A percentile compares a stretch with the other conserved stretches of the same genome.
Conservation (phyloP, 2,329 filamentous ascomycete species). For the Colletotrichum simmondsii region DNA sequence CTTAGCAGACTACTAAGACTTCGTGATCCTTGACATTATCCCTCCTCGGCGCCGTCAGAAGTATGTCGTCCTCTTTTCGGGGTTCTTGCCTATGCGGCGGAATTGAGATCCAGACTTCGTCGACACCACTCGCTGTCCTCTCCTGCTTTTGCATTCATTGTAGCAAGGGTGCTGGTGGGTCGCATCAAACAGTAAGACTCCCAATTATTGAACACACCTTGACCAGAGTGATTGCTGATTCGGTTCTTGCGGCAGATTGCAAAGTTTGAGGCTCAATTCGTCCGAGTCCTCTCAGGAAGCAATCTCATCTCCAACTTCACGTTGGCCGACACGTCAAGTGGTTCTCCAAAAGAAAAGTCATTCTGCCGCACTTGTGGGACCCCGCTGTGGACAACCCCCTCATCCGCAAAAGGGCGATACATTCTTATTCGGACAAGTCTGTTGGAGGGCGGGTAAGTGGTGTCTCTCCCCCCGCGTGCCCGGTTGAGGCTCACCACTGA, state of each 20-base stretch:
- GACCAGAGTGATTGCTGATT: background rate
- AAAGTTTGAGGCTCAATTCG: constrained; percentile 37
- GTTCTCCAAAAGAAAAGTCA: constrained; percentile 39
- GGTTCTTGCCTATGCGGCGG: constrained; percentile 34
- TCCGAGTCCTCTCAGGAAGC: constrained; percentile 20
- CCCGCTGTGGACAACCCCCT: constrained; percentile 42
- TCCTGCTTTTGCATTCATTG: constrained; percentile 36
- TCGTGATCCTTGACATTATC: background rate
- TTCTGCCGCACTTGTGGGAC: constrained; percentile 41
- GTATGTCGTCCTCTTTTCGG: constrained; percentile 26
- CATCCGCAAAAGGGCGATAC: constrained; percentile 38
- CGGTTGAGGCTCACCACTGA: constrained; percentile 23
- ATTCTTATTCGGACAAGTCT: constrained; percentile 40
- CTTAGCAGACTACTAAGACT: no score
- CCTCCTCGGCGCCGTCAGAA: background rate
- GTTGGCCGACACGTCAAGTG: constrained; percentile 40
- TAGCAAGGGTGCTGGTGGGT: constrained; percentile 30
- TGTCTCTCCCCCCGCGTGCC: background rate
- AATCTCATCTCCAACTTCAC: constrained; percentile 33
- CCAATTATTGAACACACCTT: background rate
- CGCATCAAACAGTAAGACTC: constrained; percentile 31
- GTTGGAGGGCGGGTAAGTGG: constrained; percentile 39
- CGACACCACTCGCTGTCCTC: constrained; percentile 27
- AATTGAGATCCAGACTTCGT: constrained; percentile 17
- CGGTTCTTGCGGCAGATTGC: constrained; percentile 37